phyloP scores from a whole-genome alignment of 768 basidiomycete genomes.

The Termitomyces sp. region DNA sequence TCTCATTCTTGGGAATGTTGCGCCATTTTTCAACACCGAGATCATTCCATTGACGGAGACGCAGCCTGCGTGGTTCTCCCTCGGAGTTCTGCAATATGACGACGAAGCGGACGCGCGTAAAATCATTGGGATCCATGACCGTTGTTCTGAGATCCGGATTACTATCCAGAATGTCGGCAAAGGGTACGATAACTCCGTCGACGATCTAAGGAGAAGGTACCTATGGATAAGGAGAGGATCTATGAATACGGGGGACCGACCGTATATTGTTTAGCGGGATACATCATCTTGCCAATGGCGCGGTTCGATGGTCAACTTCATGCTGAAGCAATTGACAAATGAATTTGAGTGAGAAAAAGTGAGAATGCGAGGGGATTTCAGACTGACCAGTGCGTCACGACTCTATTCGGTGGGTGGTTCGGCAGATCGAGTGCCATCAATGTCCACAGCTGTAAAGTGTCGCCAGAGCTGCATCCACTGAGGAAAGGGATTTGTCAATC shows the following conservation, averaged over 20 bases:
- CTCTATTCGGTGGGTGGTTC: constrained; percentile 11
- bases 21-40: not conserved
- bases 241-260: not conserved
- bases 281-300: constrained; percentile 1
- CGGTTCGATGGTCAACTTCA: constrained; percentile 4
- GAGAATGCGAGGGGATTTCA: no score
- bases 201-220: constrained; percentile 4
- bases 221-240: not conserved
- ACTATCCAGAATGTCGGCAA: not conserved
- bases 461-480: constrained; percentile 12
- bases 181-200: not conserved
- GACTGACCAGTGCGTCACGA: constrained; percentile 11
- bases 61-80: constrained; percentile 5
- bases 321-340: not conserved
- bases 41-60: constrained; percentile 11
- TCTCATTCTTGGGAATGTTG: not conserved
- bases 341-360: not conserved
- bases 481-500: constrained; percentile 3
- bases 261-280: constrained; percentile 4
- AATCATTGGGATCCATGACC: constrained; percentile 11
- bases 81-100: not conserved
- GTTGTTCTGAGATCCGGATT: constrained; percentile 1
- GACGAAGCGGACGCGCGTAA: constrained; percentile 7
- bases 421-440: constrained; percentile 10
- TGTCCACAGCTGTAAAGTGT: constrained; percentile 3